Conservation (phyloP, 306 rosid genomes). For the Sicyos baderoa region DNA sequence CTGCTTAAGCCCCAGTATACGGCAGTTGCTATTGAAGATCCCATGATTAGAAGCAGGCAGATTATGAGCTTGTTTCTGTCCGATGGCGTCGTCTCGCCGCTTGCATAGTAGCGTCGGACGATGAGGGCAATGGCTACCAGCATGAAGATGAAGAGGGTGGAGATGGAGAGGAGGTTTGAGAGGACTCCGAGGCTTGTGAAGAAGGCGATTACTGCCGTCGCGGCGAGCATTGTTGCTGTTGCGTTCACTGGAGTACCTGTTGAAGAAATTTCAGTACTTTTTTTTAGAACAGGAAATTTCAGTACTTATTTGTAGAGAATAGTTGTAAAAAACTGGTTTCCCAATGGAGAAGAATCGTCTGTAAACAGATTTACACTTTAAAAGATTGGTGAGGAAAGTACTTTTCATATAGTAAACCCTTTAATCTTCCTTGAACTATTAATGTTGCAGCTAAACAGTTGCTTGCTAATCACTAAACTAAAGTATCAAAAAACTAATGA, state of each 20-base stretch:
- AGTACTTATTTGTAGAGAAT: too few relatives aligned
- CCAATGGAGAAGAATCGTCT: too few relatives aligned
- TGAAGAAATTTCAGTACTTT: too few relatives aligned
- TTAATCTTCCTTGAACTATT: too few relatives aligned
- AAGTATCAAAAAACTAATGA: too few relatives aligned
- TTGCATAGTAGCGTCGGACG: slow-evolving; percentile 55
- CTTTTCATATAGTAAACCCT: too few relatives aligned
- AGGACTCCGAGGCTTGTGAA: slow-evolving; percentile 50
- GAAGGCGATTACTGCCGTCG: slow-evolving; percentile 53
- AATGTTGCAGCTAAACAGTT: too few relatives aligned
- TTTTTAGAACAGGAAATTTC: too few relatives aligned
- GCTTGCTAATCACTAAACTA: too few relatives aligned
- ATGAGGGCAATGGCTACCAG: slow-evolving; percentile 63
- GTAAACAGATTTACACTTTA: too few relatives aligned
- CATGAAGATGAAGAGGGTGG: slow-evolving; percentile 66
- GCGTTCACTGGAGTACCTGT: slow-evolving; percentile 60
- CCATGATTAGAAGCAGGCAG: slow-evolving; percentile 33
- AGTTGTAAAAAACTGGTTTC: too few relatives aligned
- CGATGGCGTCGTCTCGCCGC: slow-evolving; percentile 34
- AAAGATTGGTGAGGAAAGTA: too few relatives aligned
- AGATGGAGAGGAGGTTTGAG: slow-evolving; percentile 54
- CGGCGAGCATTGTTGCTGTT: slow-evolving; percentile 48
- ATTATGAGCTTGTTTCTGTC: slow-evolving; percentile 34
- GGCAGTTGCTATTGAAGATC: slow-evolving; percentile 37
- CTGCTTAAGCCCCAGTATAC: slow-evolving; percentile 32